A percentile compares a stretch with the other conserved stretches of the same genome.
phyloP scores from a whole-genome alignment of 352 stramenopile species.

The Globisporangium lucens region DNA sequence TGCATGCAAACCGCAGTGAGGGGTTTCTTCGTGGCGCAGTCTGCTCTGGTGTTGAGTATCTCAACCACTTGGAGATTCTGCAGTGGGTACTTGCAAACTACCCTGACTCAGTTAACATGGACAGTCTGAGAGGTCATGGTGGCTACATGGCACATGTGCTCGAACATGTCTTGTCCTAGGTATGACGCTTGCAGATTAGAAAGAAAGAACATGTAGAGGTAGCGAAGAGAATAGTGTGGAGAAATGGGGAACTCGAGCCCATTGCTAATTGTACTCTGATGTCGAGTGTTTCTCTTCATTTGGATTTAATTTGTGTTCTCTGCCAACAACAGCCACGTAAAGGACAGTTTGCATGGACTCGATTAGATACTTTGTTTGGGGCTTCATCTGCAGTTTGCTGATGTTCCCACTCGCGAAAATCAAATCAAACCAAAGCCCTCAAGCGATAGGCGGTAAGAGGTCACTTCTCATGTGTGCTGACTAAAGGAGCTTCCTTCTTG shows the following conservation, averaged over 20 bases:
- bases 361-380: background rate
- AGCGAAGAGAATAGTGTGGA: background rate
- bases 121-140: background rate
- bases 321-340: background rate
- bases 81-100: background rate
- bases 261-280: background rate
- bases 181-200: background rate
- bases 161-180: background rate
- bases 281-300: no score
- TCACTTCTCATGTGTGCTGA: no score
- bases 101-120: background rate
- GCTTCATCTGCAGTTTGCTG: no score
- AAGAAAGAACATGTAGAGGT: background rate
- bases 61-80: background rate
- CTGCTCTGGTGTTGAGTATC: background rate
- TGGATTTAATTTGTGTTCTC: background rate
- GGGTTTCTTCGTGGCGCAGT: background rate
- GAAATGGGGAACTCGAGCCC: background rate
- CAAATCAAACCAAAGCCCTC: no score
- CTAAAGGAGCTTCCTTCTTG: no score
- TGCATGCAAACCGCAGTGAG: no score
- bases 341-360: background rate
- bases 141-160: background rate
- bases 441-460: no score
- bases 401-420: no score